These are phyloP conservation scores for Scedosporium dehoogii DNA, from an alignment of 2,329 filamentous ascomycete genomes.

Conservation along the genomic window DNA sequence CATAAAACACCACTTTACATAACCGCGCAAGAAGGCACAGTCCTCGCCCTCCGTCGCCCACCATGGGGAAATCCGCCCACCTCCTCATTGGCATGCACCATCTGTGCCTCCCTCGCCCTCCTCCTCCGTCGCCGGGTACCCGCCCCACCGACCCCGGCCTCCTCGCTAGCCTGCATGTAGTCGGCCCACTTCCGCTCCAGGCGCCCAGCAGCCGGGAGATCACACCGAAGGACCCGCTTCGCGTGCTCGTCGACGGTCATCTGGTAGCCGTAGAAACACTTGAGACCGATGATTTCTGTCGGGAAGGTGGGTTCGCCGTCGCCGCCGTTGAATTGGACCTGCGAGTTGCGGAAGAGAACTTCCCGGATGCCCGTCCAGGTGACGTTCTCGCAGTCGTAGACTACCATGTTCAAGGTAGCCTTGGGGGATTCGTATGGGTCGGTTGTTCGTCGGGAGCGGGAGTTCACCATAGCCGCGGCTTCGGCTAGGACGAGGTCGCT, in stretches of 20 bases:
- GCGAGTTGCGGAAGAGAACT: constrained; percentile 75
- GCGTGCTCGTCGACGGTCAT: constrained; percentile 91
- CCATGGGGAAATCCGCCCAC: constrained; percentile 47
- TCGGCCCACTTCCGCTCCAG: constrained; percentile 87
- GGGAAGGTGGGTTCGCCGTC: constrained; percentile 47
- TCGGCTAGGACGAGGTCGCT: constrained; percentile 80
- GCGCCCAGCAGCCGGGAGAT: constrained; percentile 63
- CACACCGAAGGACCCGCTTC: constrained; percentile 70
- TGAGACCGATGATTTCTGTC: constrained; percentile 71
- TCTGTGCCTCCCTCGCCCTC: constrained; percentile 70
- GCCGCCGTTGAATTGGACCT: constrained; percentile 45
- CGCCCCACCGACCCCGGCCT: constrained; percentile 60
- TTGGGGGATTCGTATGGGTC: constrained; percentile 31
- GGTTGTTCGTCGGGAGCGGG: constrained; percentile 42
- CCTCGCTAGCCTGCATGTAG: constrained; percentile 87
- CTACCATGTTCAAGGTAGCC: constrained; percentile 63
- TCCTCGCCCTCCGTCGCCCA: constrained; percentile 52
- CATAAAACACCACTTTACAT: constrained; percentile 39
- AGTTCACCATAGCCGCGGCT: constrained; percentile 68
- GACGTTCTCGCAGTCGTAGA: constrained; percentile 86
- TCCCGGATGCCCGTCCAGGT: constrained; percentile 89
- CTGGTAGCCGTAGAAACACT: constrained; percentile 94
- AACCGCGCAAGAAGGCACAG: constrained; percentile 49
- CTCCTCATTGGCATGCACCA: constrained; percentile 72
- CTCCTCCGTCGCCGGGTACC: constrained; percentile 61